phyloP scores from a whole-genome alignment of 129 eudicot species.

The Pseudognaphalium luteoalbum region DNA sequence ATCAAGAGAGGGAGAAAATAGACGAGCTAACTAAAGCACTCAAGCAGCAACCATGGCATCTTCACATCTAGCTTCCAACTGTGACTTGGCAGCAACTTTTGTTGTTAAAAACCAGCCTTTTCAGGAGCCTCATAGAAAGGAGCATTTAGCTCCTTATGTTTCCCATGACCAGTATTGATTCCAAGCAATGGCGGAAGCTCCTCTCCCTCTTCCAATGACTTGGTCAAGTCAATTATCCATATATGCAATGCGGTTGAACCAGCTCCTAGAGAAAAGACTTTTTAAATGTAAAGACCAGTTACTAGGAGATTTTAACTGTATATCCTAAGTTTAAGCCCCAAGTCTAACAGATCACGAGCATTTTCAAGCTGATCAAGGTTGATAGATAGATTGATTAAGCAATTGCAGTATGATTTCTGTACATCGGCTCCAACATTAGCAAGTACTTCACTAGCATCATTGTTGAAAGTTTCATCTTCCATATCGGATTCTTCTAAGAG shows the following conservation, averaged over 20 bases:
- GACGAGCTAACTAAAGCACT: conserved; percentile 12
- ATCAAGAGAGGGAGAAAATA: conserved; percentile 4
- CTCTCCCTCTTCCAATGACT: conserved; percentile 68
- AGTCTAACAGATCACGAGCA: conserved; percentile 68
- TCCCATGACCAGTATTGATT: conserved; percentile 92
- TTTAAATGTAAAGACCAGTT: conserved; percentile 86
- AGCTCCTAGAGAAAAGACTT: conserved; percentile 83
- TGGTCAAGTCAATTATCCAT: conserved; percentile 81
- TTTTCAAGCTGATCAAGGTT: conserved; percentile 65
- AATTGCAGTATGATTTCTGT: conserved; percentile 68
- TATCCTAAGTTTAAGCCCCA: conserved; percentile 58
- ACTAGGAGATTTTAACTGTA: conserved; percentile 48
- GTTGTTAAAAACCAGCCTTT: conserved; percentile 88
- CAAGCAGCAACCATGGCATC: conserved; percentile 39
- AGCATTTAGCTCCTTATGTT: conserved; percentile 81
- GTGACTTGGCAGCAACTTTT: conserved; percentile 69
- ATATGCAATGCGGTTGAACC: conserved; percentile 85
- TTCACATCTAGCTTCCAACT: conserved; percentile 69
- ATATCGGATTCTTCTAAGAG: conserved; percentile 40
- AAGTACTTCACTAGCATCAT: conserved; percentile 57
- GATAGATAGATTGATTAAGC: conserved; percentile 83
- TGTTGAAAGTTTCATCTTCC: conserved; percentile 46
- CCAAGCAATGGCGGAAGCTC: conserved; percentile 82
- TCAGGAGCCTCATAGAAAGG: conserved; percentile 91
- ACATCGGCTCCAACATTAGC: conserved; percentile 45